Evolutionary conservation across 106 monocot genomes (phyloP), one percentile per base, ranked within the genome.

Genomic region (Alisma plantagoaquatica): DNA sequence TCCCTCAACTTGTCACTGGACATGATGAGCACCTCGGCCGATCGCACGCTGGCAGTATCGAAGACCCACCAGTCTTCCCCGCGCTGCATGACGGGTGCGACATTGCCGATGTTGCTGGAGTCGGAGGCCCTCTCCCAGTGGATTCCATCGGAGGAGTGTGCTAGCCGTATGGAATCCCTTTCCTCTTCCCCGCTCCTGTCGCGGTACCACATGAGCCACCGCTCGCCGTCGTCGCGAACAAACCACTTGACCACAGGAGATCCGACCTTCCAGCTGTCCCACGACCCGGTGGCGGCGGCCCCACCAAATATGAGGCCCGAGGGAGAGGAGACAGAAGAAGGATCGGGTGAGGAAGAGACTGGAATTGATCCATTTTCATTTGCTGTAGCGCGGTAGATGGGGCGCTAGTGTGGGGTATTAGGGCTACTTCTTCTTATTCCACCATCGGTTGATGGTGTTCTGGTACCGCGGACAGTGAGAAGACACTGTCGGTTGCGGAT

Each of bases 191-290:
- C 14, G 19, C 33, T 22, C 45, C 21, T 0, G 29, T 60, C 59
- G 41, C 66, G 49, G 70, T 70, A 68, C 78, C 78, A 78, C 67
- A 78, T 58, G 41, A 78, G 43, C 78, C 78, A 78, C 16, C 73
- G 55, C 33, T 70, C 78, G 30, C 29, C 54, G 21, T 52, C 65
- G 65, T 66, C 74, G 45, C 61, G 27, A 38, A 62, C 8, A 46
- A 32, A 68, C 26, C 73, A 58, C 64, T 73, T 73, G 52, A 78
- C 73, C 7, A 73, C 64, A 11, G 78, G 64, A 49, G 57, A 73
- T 14, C 78, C 73, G 7, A 76, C 54, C 10, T 50, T 58, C n/a
- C 30, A 24, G 44, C 46, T 19, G 51, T 71, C 71, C 57, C 63
- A 71, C 6, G 35, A 38, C 9, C 35, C 35, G n/a, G n/a, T n/a